Evolutionary conservation across 345 rosid species (phyloP).

Genomic region (Eucalyptus regnans): DNA sequence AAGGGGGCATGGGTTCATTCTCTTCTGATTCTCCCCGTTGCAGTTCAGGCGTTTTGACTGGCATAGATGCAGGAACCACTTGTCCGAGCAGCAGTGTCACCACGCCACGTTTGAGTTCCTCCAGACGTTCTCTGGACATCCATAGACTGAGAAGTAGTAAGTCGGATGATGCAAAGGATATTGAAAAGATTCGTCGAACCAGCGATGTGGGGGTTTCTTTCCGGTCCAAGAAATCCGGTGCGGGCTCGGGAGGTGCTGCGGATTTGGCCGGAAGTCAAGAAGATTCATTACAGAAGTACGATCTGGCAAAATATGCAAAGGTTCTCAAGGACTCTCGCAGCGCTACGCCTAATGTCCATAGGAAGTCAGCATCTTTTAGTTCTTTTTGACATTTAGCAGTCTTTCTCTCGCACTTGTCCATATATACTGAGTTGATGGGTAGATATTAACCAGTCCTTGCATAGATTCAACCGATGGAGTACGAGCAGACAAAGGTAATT

Average conservation of each 20-base stretch:
- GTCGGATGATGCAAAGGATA: constrained; percentile 19
- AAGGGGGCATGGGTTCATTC: not conserved
- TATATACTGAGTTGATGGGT: not conserved
- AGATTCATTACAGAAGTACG: constrained; percentile 13
- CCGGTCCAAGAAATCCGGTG: not conserved
- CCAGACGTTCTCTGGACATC: constrained; percentile 39
- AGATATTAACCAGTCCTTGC: not conserved
- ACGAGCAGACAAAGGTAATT: not conserved
- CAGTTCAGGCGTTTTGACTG: constrained; percentile 12
- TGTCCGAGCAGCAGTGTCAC: not conserved
- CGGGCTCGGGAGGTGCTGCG: not conserved
- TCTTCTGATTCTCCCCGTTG: constrained; percentile 6
- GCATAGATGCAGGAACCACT: constrained; percentile 4
- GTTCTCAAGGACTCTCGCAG: constrained; percentile 36
- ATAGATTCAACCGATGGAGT: not conserved
- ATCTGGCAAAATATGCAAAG: constrained; percentile 52
- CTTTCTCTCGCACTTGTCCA: not conserved
- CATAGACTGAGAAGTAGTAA: constrained; percentile 22
- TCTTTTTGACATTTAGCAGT: not conserved
- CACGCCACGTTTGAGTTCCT: constrained; percentile 12
- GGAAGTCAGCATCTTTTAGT: constrained; percentile 33
- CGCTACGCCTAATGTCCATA: constrained; percentile 1
- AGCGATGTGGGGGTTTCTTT: constrained; percentile 5
- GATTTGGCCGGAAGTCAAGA: not conserved
- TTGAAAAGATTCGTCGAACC: constrained; percentile 1